Base-by-base conservation (phyloP, 495 filamentous ascomycete species). In the Aspergillus bertholletiae region DNA sequence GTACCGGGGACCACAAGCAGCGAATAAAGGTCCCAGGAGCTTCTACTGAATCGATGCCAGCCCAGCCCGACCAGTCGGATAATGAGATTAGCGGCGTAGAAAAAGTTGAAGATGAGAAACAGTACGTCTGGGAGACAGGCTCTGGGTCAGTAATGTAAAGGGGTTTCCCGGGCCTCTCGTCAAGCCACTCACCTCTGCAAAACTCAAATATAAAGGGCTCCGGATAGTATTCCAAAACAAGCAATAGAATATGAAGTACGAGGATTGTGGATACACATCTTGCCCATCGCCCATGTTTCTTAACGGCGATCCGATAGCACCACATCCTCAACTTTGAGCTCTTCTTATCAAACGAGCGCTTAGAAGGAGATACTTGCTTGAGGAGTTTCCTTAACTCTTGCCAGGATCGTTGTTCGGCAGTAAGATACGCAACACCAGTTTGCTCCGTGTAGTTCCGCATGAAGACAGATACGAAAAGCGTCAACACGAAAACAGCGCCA, bases 391-490 rank as follows among this genome's bases (percentile, higher is more conserved):
- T 80, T 59, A 99, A 70, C 71, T 99, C 94, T 21, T 97, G 80
- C 94, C 94, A 99, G 0, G 92, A 96, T 57, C 94, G 85, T 70
- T 99, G 94, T 59, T 99, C 94, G 1, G 95, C 88, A 7, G 94
- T 99, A 60, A 99, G 71, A 70, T 92, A 99, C 1, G 94, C 94
- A 51, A 99, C 94, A 8, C 94, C 94, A 9, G 94, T 99, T 70
- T 97, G 92, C 74, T 99, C 94, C 3, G 94, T 97, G 74, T 97
- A 97, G 68, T 95, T 97, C 41, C 94, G 88, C 95, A 99, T 99
- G 70, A 99, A 99, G 46, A 99, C 94, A 57, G 94, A 97, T 30
- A 97, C 94, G 67, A 99, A 99, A 64, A 99, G 76, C 2, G 95
- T 99, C 71, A 99, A 77, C 47, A 99, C 90, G 75, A 99, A 99